Conservation (phyloP, 495 filamentous ascomycete genomes). For the Bathelium albidoporum region DNA sequence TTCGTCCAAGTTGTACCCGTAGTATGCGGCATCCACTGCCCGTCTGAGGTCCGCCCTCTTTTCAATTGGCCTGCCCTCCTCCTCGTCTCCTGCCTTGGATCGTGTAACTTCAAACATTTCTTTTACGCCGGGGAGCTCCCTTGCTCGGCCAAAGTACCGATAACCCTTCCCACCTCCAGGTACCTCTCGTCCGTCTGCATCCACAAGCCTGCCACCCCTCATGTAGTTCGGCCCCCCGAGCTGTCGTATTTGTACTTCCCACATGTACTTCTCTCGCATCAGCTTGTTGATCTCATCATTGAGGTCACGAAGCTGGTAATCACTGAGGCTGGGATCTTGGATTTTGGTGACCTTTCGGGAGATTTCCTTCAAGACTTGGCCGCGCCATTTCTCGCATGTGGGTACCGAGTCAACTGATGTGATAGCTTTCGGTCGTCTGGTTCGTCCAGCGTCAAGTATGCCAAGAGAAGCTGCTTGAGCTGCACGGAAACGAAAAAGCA, state of each 20-base stretch:
- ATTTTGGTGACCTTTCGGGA: conserved; percentile 92
- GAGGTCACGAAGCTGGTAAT: conserved; percentile 94
- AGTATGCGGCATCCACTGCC: conserved; percentile 89
- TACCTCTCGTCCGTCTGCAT: conserved; percentile 86
- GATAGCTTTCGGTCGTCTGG: conserved; percentile 81
- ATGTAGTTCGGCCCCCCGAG: conserved; percentile 96
- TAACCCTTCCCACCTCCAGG: conserved; percentile 84
- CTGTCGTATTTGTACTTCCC: conserved; percentile 92
- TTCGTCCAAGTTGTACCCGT: conserved; percentile 88
- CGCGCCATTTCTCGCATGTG: conserved; percentile 92
- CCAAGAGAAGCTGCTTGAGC: conserved; percentile 92
- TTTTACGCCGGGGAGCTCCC: conserved; percentile 89
- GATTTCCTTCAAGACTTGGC: conserved; percentile 94
- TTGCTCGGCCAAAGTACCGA: conserved; percentile 82
- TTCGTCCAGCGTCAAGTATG: conserved; percentile 87
- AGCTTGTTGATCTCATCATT: conserved; percentile 99
- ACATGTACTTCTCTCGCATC: conserved; percentile 97
- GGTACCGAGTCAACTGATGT: conserved; percentile 76
- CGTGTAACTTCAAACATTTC: conserved; percentile 83
- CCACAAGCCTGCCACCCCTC: conserved; percentile 79
- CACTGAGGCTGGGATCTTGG: conserved; percentile 76
- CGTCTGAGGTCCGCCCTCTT: conserved; percentile 59
- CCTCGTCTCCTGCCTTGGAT: conserved; percentile 46
- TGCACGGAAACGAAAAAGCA: conserved; percentile 99
- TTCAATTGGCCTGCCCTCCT: conserved; percentile 45